Evolutionary conservation across 2,329 filamentous ascomycete genomes (phyloP).

Genomic region (Bipolaris oryzae): DNA sequence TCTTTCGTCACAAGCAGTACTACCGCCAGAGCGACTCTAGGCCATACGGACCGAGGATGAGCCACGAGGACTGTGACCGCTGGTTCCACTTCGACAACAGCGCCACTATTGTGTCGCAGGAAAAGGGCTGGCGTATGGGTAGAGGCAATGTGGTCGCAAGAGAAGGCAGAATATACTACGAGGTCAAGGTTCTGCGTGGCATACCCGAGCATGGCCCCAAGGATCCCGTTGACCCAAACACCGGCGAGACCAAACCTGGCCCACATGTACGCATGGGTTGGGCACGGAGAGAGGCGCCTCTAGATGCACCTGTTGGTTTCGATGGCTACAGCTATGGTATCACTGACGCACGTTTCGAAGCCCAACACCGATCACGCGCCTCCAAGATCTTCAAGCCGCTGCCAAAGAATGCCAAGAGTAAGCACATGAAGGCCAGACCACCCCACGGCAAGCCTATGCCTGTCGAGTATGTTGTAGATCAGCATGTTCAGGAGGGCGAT

Average conservation of each 20-base stretch:
- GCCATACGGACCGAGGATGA: slow-evolving; percentile 83
- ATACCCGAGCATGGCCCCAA: slow-evolving; percentile 59
- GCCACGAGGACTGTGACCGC: slow-evolving; percentile 87
- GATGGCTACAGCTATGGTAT: slow-evolving; percentile 94
- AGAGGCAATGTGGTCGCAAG: slow-evolving; percentile 88
- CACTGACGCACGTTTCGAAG: slow-evolving; percentile 86
- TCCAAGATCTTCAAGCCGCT: slow-evolving; percentile 72
- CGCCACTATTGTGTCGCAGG: slow-evolving; percentile 80
- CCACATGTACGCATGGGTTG: slow-evolving; percentile 81
- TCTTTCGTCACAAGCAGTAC: slow-evolving; percentile 83
- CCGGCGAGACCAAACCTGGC: slow-evolving; percentile 57
- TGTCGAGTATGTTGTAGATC: slow-evolving; percentile 63
- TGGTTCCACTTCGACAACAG: slow-evolving; percentile 80
- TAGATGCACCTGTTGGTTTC: slow-evolving; percentile 84
- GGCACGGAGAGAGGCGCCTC: slow-evolving; percentile 77
- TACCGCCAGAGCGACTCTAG: slow-evolving; percentile 87
- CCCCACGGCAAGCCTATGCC: slow-evolving; percentile 44
- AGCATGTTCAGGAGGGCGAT: slow-evolving; percentile 85
- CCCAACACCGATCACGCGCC: slow-evolving; percentile 91
- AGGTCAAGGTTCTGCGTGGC: slow-evolving; percentile 86
- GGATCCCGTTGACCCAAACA: slow-evolving; percentile 41
- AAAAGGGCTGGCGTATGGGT: slow-evolving; percentile 91
- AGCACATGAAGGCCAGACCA: slow-evolving; percentile 48
- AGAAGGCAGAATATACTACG: slow-evolving; percentile 92
- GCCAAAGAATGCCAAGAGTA: slow-evolving; percentile 47